These are phyloP conservation scores for Fusarium sp. DNA, from an alignment of 2,329 filamentous ascomycete genomes.

Conservation along the genomic window DNA sequence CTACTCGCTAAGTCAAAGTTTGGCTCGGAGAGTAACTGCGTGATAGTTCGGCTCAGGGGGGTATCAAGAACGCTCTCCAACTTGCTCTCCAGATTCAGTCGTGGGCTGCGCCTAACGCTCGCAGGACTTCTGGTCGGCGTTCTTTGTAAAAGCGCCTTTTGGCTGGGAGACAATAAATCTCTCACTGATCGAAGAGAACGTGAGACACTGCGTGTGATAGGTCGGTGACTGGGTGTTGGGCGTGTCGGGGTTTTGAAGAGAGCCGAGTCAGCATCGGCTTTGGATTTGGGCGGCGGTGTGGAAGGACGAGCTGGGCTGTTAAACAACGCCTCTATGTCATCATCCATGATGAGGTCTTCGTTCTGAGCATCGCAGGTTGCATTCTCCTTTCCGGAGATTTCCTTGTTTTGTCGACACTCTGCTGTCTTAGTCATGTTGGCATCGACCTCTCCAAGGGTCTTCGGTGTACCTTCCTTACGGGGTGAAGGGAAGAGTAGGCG, in stretches of 20 bases:
- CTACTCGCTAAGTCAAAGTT: slow-evolving; percentile 58
- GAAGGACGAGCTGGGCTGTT: slow-evolving; percentile 65
- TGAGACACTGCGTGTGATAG: slow-evolving; percentile 70
- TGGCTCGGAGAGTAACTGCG: slow-evolving; percentile 71
- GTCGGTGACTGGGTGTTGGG: slow-evolving; percentile 70
- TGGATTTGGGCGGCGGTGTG: slow-evolving; percentile 64
- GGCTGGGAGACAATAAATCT: slow-evolving; percentile 58
- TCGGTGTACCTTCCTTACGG: slow-evolving; percentile 71
- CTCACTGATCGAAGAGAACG: slow-evolving; percentile 64
- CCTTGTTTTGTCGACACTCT: slow-evolving; percentile 53
- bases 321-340: slow-evolving; percentile 74
- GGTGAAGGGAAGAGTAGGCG: slow-evolving; percentile 83
- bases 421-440: slow-evolving; percentile 64
- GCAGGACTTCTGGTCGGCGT: slow-evolving; percentile 60
- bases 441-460: slow-evolving; percentile 69
- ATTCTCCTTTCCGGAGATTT: slow-evolving; percentile 59
- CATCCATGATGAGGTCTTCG: slow-evolving; percentile 51
- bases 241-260: slow-evolving; percentile 72
- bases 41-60: slow-evolving; percentile 72
- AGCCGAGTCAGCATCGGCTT: slow-evolving; percentile 53
- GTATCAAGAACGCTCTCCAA: slow-evolving; percentile 60
- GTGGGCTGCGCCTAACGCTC: slow-evolving; percentile 58
- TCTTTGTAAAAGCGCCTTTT: slow-evolving; percentile 56
- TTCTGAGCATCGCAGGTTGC: slow-evolving; percentile 57
- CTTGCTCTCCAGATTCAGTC: slow-evolving; percentile 53